Percentiles rank a stretch among this genome's conserved stretches.
phyloP scores from a whole-genome alignment of 768 basidiomycete genomes.

The Tricholoma terreum region DNA sequence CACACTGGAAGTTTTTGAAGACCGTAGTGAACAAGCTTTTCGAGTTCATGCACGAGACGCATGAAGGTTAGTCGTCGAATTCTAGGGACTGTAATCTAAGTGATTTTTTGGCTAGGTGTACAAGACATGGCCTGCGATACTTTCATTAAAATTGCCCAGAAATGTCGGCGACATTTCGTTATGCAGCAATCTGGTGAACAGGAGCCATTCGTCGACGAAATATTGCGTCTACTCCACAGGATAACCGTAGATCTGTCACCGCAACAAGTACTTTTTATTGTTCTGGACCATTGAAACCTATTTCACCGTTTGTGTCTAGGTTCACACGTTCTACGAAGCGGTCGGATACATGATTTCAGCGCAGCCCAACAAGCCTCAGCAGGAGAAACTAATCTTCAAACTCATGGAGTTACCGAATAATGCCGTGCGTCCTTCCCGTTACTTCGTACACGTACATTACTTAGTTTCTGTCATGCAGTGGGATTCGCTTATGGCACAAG shows the following conservation, averaged over 20 bases:
- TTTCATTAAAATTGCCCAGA: slow-evolving; percentile 99
- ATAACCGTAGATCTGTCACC: slow-evolving; percentile 95
- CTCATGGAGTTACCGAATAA: slow-evolving; percentile 98
- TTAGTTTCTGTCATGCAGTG: slow-evolving; percentile 51
- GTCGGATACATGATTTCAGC: slow-evolving; percentile 99
- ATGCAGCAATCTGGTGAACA: slow-evolving; percentile 97
- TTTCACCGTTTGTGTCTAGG: slow-evolving; percentile 35
- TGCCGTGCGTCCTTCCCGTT: slow-evolving; percentile 55
- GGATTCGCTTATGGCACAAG: slow-evolving; percentile 97
- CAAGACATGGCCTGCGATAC: slow-evolving; percentile 99
- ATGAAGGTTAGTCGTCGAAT: slow-evolving; percentile 70
- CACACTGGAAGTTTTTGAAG: slow-evolving; percentile 99
- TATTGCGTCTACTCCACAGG: slow-evolving; percentile 83
- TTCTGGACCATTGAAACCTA: background rate
- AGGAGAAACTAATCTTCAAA: slow-evolving; percentile 92
- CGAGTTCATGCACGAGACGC: slow-evolving; percentile 99
- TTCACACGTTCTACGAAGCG: slow-evolving; percentile 98
- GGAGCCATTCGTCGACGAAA: slow-evolving; percentile 98
- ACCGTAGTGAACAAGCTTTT: slow-evolving; percentile 99
- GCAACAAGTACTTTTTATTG: slow-evolving; percentile 54
- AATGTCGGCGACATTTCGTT: slow-evolving; percentile 96
- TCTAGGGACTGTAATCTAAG: background rate
- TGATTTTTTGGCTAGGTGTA: slow-evolving; percentile 57
- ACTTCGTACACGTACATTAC: background rate
- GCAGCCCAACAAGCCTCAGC: slow-evolving; percentile 95